These are phyloP conservation scores for Backusella australiensis DNA, from an alignment of 192 early-diverging fungal species.

Conservation along the genomic window DNA sequence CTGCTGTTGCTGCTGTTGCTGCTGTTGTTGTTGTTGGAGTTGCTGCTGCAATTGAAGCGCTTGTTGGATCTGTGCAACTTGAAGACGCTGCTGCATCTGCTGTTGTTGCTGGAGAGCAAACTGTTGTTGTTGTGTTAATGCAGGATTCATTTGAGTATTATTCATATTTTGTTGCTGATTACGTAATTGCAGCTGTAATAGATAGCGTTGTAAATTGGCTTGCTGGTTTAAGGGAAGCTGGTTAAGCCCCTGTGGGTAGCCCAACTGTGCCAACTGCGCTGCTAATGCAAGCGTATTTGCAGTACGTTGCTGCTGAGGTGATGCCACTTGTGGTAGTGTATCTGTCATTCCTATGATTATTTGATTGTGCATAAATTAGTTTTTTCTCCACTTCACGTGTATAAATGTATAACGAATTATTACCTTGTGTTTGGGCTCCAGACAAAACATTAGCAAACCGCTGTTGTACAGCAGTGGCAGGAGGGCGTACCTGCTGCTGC, in stretches of 20 bases:
- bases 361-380: not conserved
- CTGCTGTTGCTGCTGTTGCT: constrained; percentile 19
- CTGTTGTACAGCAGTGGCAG: constrained; percentile 21
- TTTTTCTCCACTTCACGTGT: not conserved
- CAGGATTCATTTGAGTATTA: constrained; percentile 3
- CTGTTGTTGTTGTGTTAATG: constrained; percentile 7
- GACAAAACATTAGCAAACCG: constrained; percentile 22
- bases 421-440: constrained; percentile 17
- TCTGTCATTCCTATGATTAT: not conserved
- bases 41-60: constrained; percentile 32
- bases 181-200: constrained; percentile 33
- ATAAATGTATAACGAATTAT: not conserved
- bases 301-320: constrained; percentile 10
- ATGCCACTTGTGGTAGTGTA: not conserved
- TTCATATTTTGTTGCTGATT: constrained; percentile 17
- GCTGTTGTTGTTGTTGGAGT: constrained; percentile 14
- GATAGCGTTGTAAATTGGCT: constrained; percentile 34
- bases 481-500: constrained; percentile 27
- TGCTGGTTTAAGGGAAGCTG: constrained; percentile 23
- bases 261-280: constrained; percentile 33
- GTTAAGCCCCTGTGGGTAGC: constrained; percentile 18
- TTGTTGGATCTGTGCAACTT: constrained; percentile 19
- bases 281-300: constrained; percentile 26
- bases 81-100: constrained; percentile 18
- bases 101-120: constrained; percentile 17